Conservation (phyloP, 2,329 filamentous ascomycete species). For the Alternaria dauci region DNA sequence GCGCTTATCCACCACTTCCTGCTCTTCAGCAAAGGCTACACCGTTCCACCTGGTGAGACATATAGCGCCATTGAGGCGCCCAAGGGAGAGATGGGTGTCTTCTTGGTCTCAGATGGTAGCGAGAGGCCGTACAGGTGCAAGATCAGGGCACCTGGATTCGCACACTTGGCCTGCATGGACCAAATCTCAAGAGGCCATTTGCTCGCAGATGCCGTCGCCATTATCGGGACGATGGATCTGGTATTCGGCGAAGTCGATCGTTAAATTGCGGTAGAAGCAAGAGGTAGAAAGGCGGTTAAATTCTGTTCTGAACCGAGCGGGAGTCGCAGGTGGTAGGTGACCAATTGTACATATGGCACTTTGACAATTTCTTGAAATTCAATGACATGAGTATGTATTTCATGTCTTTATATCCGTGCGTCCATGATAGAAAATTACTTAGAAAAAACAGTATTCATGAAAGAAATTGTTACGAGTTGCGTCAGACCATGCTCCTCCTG, state of each 20-base stretch:
- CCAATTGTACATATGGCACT: slow-evolving; percentile 41
- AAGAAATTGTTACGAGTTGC: background rate
- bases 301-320: background rate
- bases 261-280: slow-evolving; percentile 4
- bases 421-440: background rate
- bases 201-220: slow-evolving; percentile 93
- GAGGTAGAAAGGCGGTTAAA: background rate
- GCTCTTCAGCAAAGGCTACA: slow-evolving; percentile 97
- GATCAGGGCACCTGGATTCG: slow-evolving; percentile 95
- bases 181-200: slow-evolving; percentile 92
- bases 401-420: background rate
- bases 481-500: background rate
- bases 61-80: slow-evolving; percentile 99
- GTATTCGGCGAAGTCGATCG: slow-evolving; percentile 49
- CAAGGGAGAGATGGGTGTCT: slow-evolving; percentile 99
- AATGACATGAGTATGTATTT: slow-evolving; percentile 27
- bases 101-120: slow-evolving; percentile 91
- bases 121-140: slow-evolving; percentile 98
- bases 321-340: slow-evolving; percentile 3
- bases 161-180: slow-evolving; percentile 92
- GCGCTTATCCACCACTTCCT: slow-evolving; percentile 99
- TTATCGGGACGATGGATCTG: slow-evolving; percentile 70
- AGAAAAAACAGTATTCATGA: background rate
- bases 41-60: slow-evolving; percentile 95
- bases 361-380: slow-evolving; percentile 28